Conservation (phyloP, 2,329 filamentous ascomycete genomes). For the Aspergillus novofumigatus region DNA sequence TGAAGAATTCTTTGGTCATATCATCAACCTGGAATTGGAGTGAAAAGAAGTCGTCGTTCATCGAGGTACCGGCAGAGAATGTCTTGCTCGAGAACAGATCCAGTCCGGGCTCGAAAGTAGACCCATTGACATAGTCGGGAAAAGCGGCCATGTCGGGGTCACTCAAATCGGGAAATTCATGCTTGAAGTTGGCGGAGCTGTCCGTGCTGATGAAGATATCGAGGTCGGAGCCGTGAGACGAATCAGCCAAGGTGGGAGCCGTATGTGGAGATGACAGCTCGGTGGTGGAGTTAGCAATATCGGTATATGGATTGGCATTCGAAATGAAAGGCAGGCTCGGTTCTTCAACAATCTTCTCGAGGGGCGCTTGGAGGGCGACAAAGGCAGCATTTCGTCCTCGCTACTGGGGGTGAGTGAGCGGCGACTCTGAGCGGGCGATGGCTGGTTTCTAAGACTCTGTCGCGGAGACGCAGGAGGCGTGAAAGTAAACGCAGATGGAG, state of each 20-base stretch:
- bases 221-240: conserved; percentile 34
- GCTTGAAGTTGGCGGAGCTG: conserved; percentile 23
- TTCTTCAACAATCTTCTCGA: conserved; percentile 30
- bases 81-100: conserved; percentile 32
- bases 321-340: conserved; percentile 24
- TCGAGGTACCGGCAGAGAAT: conserved; percentile 19
- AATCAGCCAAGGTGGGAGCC: conserved; percentile 32
- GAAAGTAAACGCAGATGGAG: conserved; percentile 41
- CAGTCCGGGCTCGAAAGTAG: conserved; percentile 31
- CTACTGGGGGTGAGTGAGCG: conserved; percentile 37
- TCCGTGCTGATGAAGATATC: conserved; percentile 40
- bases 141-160: conserved; percentile 29
- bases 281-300: conserved; percentile 23
- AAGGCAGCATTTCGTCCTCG: conserved; percentile 35
- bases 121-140: conserved; percentile 31
- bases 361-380: conserved; percentile 29
- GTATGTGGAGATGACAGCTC: conserved; percentile 36
- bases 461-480: conserved; percentile 47
- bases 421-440: conserved; percentile 32
- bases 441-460: conserved; percentile 35
- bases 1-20: conserved; percentile 21
- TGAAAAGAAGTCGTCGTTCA: conserved; percentile 35
- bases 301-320: conserved; percentile 27
- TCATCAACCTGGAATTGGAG: conserved; percentile 35
- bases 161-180: conserved; percentile 29